Base-by-base conservation (phyloP, 805 yeast genomes). In the Candida schatavii region DNA sequence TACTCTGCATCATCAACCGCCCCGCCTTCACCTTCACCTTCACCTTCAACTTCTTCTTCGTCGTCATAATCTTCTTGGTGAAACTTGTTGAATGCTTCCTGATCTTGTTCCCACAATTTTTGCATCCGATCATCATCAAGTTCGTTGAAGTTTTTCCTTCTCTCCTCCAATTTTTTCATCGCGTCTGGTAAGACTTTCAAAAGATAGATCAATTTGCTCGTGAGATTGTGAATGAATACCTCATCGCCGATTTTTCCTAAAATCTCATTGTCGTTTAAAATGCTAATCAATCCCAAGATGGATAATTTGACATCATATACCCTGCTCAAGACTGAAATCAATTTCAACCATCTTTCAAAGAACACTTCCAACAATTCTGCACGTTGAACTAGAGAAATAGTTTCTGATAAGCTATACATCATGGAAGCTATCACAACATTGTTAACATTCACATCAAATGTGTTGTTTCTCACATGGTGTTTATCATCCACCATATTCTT, bases 301-400 rank as follows among this genome's bases (percentile, higher is more conserved):
- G 87, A 79, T 33, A 91, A 62, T 61, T 89, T 90, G 59, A 88
- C 71, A 62, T 91, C 98, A 54, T 76, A 86, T 2, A 88, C 95
- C 45, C 95, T 70, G 18, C 74, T 73, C 50, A 84, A 72, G 21
- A 68, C 64, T 3, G 81, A 75, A 30, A 80, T 64, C 7, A 72
- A 51, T 17, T 73, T 68, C 54, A 85, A 77, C 97, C 97, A 88
- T 40, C 70, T 58, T 20, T 70, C 70, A 52, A 90, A 77, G 51
- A 87, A 78, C 11, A 64, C 51, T 27, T 73, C 71, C 14, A 39
- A 34, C 4, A 80, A 56, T 36, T 70, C 67, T 14, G 70, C 62
- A 13, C 60, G 55, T 37, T 72, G 68, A 46, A 90, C 64, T 5
- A 72, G 56, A 14, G 64, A 58, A 42, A 90, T 55, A 0, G 91